Evolutionary conservation across 495 filamentous ascomycete genomes (phyloP), one percentile per base, ranked within the genome.

Genomic region (Xylaria telfairii): DNA sequence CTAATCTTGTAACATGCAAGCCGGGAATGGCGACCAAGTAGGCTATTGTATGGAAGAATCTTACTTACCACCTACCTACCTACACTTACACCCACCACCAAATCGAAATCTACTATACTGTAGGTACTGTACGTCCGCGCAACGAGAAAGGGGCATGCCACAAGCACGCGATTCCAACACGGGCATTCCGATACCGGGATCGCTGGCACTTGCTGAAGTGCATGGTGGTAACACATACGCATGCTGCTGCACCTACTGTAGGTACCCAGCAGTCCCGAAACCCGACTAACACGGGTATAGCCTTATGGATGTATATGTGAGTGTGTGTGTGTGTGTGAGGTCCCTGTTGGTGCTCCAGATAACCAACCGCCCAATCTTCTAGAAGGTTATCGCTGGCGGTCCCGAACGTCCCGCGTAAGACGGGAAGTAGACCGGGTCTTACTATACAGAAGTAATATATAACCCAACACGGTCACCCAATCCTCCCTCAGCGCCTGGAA

Each of bases 131-230:
- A 26, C 46, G 2, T 47, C 42, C 4, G 4, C 17, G 10, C 7
- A 49, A 13, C 17, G 9, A 30, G 12, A 54, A 54, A 54, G 24
- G 13, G 26, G 7, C 51, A 28, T 54, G 26, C 51, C 26, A 54
- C 26, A 28, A 54, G 51, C 26, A 54, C 26, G 30, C 30, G 54
- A 32, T 32, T 12, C 28, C 1, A 57, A 2, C 19, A 34, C 56
- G 56, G 32, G 15, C 17, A 9, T 59, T 37, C 56, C 56, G 56
- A 37, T 37, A 37, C 28, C 56, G 56, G 56, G 56, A 59, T 59
- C 56, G 28, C 32, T 59, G 30, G 7, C 32, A 59, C 56, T 59
- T 59, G 30, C 56, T 59, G 56, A 37, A 21, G 28, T 59, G 8
- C 46, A 1, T 49, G 54, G 28, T 19, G 54, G 15, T 26, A 12